A percentile compares a stretch with the other conserved stretches of the same genome.
phyloP scores from a whole-genome alignment of 768 basidiomycete genomes.

The Agaricus subrufescens region DNA sequence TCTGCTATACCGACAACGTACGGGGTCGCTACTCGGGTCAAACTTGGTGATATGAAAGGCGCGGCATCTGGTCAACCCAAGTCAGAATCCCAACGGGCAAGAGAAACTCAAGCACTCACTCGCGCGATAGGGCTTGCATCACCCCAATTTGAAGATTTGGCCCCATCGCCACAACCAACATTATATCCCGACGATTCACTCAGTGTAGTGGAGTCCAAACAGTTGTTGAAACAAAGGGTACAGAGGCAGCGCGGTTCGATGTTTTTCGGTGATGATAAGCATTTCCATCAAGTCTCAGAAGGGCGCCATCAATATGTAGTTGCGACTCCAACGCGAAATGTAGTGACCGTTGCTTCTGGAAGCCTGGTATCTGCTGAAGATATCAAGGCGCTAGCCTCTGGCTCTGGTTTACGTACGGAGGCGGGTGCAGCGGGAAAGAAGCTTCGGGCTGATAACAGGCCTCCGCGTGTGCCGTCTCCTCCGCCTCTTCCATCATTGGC shows the following conservation, averaged over 20 bases:
- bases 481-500: constrained; percentile 68
- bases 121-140: constrained; percentile 34
- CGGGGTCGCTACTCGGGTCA: constrained; percentile 31
- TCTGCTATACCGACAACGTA: constrained; percentile 30
- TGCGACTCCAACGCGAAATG: constrained; percentile 6
- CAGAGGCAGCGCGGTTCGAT: not conserved
- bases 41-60: constrained; percentile 21
- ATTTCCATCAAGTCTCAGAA: not conserved
- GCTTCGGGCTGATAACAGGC: constrained; percentile 41
- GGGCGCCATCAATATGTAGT: constrained; percentile 4
- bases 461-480: constrained; percentile 78
- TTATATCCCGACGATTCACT: constrained; percentile 72
- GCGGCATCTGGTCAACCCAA: constrained; percentile 32
- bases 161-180: constrained; percentile 53
- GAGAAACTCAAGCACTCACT: constrained; percentile 25
- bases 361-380: constrained; percentile 4
- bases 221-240: constrained; percentile 13
- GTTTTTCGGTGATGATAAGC: constrained; percentile 4
- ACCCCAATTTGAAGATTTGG: constrained; percentile 29
- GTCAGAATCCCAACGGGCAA: constrained; percentile 34
- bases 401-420: not conserved
- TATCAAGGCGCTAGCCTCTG: not conserved
- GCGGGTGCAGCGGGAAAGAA: not conserved
- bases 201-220: constrained; percentile 42
- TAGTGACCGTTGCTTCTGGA: constrained; percentile 4